phyloP scores from a whole-genome alignment of 768 basidiomycete genomes.

The Leccinellum rugosiceps region DNA sequence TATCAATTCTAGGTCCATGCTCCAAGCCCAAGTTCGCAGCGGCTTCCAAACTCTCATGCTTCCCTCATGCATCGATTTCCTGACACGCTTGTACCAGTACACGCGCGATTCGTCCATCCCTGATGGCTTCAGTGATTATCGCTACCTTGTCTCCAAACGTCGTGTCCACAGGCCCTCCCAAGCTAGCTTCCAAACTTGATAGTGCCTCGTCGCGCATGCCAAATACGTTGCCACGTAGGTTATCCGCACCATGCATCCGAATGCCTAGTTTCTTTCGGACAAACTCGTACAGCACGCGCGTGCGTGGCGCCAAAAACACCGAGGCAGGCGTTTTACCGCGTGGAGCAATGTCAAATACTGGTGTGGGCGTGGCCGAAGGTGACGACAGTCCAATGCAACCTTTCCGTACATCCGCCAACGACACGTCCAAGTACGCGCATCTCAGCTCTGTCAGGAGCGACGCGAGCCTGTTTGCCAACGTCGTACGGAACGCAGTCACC shows the following conservation, averaged over 20 bases:
- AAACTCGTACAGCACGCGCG: conserved; percentile 73
- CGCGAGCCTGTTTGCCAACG: conserved; percentile 13
- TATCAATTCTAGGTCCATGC: background rate
- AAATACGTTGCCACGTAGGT: conserved; percentile 54
- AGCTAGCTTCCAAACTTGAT: conserved; percentile 41
- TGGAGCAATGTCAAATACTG: conserved; percentile 43
- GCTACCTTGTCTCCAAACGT: conserved; percentile 71
- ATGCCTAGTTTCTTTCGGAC: conserved; percentile 71
- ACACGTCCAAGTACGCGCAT: conserved; percentile 29
- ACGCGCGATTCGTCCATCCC: conserved; percentile 64
- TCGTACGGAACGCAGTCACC: conserved; percentile 23
- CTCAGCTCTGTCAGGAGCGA: conserved; percentile 26
- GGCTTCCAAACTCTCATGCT: background rate
- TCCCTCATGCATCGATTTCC: conserved; percentile 19
- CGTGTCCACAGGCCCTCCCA: conserved; percentile 34
- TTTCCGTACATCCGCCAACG: conserved; percentile 19
- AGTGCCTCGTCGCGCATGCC: conserved; percentile 39
- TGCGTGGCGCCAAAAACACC: conserved; percentile 47
- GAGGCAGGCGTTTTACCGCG: conserved; percentile 66
- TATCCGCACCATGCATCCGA: conserved; percentile 77
- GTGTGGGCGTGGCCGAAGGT: conserved; percentile 17
- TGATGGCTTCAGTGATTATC: conserved; percentile 74
- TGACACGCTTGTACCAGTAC: conserved; percentile 54
- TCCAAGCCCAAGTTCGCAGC: background rate
- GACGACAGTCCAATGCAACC: conserved; percentile 7